Percentiles rank a stretch among this genome's conserved stretches.
Evolutionary conservation across 2,329 filamentous ascomycete genomes (phyloP).

Genomic region (Aspergillus puulaauensis): DNA sequence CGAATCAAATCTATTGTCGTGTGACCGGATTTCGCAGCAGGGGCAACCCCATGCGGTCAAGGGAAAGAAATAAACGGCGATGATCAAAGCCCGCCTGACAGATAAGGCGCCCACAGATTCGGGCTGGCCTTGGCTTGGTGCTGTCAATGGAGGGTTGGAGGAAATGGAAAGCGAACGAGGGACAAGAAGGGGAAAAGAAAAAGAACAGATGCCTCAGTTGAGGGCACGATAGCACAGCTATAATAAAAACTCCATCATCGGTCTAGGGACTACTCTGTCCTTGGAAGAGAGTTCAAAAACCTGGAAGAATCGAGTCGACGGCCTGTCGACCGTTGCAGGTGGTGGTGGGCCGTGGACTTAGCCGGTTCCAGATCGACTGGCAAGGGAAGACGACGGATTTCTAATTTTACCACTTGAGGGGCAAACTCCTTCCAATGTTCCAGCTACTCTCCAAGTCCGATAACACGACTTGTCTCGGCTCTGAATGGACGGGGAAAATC

Average conservation of each 20-base stretch:
- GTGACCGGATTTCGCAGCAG: conserved; percentile 4
- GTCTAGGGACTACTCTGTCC: neutral
- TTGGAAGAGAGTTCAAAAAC: neutral
- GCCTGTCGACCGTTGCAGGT: neutral
- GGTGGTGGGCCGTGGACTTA: neutral
- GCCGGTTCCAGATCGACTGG: neutral
- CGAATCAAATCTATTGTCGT: conserved; percentile 4
- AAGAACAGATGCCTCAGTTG: neutral
- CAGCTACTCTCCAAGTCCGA: neutral
- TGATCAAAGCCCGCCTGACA: conserved; percentile 1
- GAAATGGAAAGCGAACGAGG: neutral
- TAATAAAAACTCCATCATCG: conserved; percentile 1
- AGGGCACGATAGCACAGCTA: neutral
- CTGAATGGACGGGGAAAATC: neutral
- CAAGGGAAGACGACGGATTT: neutral
- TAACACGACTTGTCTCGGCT: neutral
- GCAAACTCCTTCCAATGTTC: neutral
- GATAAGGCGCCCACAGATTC: conserved; percentile 7
- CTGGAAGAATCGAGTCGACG: neutral
- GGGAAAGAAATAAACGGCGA: neutral
- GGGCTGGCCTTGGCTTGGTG: neutral
- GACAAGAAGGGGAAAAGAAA: neutral
- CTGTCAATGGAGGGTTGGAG: neutral
- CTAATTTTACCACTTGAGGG: neutral
- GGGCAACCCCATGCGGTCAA: conserved; percentile 1